Conservation (phyloP, 371 early-diverging fungal species). For the Quaeritorhiza haematococci region DNA sequence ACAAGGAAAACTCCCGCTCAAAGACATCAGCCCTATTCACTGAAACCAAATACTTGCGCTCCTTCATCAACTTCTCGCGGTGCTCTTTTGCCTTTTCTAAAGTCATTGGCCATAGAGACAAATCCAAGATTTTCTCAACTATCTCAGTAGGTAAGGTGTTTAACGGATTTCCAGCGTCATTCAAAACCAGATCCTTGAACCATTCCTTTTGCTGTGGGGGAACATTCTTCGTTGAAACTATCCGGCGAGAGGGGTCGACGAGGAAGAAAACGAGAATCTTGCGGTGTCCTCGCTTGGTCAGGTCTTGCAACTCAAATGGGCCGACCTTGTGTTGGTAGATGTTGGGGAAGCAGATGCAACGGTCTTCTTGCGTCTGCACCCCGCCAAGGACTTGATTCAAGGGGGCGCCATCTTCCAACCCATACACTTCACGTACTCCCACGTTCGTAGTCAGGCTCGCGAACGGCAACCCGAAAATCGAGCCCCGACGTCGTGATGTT, state of each 20-base stretch:
- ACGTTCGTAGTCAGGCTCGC: conserved; percentile 1
- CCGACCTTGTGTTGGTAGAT: conserved; percentile 53
- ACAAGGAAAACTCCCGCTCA: conserved; percentile 9
- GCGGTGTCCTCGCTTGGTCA: conserved; percentile 43
- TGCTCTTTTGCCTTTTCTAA: conserved; percentile 13
- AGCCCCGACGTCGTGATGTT: conserved; percentile 51
- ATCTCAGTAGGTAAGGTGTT: not conserved
- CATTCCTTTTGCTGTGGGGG: conserved; percentile 29
- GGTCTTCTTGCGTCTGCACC: conserved; percentile 7
- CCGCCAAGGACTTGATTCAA: not conserved
- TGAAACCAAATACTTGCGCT: conserved; percentile 1
- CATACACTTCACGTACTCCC: conserved; percentile 9
- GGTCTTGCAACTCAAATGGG: conserved; percentile 35
- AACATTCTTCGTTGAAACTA: conserved; percentile 36
- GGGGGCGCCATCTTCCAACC: conserved; percentile 6
- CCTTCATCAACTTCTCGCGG: conserved; percentile 10
- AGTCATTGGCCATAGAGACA: not conserved
- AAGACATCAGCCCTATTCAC: not conserved
- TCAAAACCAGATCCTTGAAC: not conserved
- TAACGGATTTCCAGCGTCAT: not conserved
- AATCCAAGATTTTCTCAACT: not conserved
- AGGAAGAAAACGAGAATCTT: conserved; percentile 54
- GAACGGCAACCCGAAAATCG: conserved; percentile 31
- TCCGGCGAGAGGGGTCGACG: conserved; percentile 25
- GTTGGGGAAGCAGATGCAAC: conserved; percentile 59